A percentile compares a stretch with the other conserved stretches of the same genome.
Conservation (phyloP, 179 eudicot genomes). For the Silene noctiflora region DNA sequence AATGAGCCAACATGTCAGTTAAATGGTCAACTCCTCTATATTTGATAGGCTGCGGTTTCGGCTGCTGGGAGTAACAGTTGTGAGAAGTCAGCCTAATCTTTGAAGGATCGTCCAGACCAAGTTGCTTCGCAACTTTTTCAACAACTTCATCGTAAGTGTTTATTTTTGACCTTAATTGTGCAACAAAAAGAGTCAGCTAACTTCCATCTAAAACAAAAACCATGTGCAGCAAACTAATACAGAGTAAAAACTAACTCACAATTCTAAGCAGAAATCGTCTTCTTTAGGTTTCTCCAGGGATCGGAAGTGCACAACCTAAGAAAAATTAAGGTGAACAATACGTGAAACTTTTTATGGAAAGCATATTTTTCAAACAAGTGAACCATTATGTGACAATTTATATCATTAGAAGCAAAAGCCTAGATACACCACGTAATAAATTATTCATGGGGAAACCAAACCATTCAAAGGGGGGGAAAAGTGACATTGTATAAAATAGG, state of each 20-base stretch:
- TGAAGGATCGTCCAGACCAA: slow-evolving; percentile 74
- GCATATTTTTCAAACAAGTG: not conserved
- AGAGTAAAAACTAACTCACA: slow-evolving; percentile 50
- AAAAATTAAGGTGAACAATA: slow-evolving; percentile 5
- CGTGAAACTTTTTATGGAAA: not conserved
- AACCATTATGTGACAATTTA: not conserved
- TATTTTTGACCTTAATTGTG: slow-evolving; percentile 56
- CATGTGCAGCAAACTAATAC: not conserved
- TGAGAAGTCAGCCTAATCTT: slow-evolving; percentile 86
- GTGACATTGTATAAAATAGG: too few relatives aligned
- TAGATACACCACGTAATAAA: too few relatives aligned
- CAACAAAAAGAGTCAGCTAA: slow-evolving; percentile 7
- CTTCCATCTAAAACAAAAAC: not conserved
- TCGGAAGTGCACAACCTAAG: slow-evolving; percentile 75
- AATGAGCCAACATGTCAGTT: slow-evolving; percentile 73
- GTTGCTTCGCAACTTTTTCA: slow-evolving; percentile 62
- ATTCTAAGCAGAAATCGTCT: slow-evolving; percentile 74
- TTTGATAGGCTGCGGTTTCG: slow-evolving; percentile 76
- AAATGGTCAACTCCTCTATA: slow-evolving; percentile 72
- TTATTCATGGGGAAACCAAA: too few relatives aligned
- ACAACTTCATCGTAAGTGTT: slow-evolving; percentile 80
- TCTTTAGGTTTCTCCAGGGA: slow-evolving; percentile 76
- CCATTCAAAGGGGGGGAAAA: too few relatives aligned
- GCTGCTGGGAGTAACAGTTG: slow-evolving; percentile 87
- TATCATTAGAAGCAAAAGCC: too few relatives aligned